Conservation (phyloP, 192 early-diverging fungal genomes). For the Lobosporangium transversale region DNA sequence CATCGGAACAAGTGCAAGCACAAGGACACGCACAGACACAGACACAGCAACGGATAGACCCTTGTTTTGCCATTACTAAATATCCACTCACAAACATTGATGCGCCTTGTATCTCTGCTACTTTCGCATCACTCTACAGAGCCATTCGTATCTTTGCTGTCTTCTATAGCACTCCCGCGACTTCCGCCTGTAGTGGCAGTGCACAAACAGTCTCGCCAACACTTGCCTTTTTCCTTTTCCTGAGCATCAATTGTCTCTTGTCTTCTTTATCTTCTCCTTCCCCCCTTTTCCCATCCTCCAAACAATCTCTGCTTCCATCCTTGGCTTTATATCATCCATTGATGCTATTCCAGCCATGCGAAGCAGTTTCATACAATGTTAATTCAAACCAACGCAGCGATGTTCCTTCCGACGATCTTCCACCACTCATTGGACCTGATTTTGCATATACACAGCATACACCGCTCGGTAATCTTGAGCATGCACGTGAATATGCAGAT, state of each 20-base stretch:
- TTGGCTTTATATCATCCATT: neutral
- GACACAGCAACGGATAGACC: no score
- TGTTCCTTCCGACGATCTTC: constrained; percentile 30
- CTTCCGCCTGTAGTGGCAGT: no score
- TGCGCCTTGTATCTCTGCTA: no score
- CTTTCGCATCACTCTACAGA: no score
- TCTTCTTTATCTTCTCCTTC: constrained; percentile 3
- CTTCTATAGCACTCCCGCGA: no score
- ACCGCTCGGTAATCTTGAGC: constrained; percentile 19
- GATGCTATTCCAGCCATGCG: constrained; percentile 16
- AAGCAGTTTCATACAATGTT: constrained; percentile 4
- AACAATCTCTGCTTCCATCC: no score
- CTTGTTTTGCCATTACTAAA: no score
- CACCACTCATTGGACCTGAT: constrained; percentile 11
- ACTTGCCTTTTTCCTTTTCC: constrained; percentile 33
- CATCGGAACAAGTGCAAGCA: no score
- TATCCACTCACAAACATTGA: no score
- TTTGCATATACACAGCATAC: constrained; percentile 28
- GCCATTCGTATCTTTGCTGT: no score
- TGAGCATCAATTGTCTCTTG: constrained; percentile 29
- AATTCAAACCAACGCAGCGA: constrained; percentile 35
- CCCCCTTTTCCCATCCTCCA: neutral
- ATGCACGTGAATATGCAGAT: constrained; percentile 30
- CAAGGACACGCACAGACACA: no score
- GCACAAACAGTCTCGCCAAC: no score